Conservation (phyloP, 345 rosid species). For the Eucalyptus shirleyi region DNA sequence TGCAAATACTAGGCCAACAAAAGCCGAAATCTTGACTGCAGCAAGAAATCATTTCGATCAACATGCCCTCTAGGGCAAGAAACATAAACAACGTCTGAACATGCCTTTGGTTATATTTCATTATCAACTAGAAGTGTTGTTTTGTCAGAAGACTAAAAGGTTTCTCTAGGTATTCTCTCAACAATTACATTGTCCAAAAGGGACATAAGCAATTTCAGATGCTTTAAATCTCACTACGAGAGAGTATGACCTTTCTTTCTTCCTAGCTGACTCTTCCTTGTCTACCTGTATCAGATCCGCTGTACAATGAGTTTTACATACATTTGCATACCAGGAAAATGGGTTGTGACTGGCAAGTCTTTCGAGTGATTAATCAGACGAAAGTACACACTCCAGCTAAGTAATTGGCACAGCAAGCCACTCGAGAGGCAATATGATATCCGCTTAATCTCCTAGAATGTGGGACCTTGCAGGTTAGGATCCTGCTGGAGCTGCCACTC, state of each 20-base stretch:
- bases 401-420: not conserved
- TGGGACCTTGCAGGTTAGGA: conserved; percentile 38
- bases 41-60: not conserved
- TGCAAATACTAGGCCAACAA: not conserved
- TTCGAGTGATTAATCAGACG: not conserved
- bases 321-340: not conserved
- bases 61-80: not conserved
- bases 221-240: not conserved
- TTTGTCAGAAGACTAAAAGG: not conserved
- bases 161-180: not conserved
- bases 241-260: not conserved
- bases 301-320: not conserved
- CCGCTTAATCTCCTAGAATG: not conserved
- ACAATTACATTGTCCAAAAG: not conserved
- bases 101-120: not conserved
- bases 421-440: not conserved
- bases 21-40: not conserved
- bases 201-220: not conserved
- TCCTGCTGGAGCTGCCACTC: conserved; percentile 57
- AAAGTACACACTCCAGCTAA: not conserved
- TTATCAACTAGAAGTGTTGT: not conserved
- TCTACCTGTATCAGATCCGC: not conserved
- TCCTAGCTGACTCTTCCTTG: not conserved
- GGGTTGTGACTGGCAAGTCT: not conserved
- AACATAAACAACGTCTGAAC: not conserved